phyloP scores from a whole-genome alignment of 768 basidiomycete genomes.

The Hypsizygus marmoreus region DNA sequence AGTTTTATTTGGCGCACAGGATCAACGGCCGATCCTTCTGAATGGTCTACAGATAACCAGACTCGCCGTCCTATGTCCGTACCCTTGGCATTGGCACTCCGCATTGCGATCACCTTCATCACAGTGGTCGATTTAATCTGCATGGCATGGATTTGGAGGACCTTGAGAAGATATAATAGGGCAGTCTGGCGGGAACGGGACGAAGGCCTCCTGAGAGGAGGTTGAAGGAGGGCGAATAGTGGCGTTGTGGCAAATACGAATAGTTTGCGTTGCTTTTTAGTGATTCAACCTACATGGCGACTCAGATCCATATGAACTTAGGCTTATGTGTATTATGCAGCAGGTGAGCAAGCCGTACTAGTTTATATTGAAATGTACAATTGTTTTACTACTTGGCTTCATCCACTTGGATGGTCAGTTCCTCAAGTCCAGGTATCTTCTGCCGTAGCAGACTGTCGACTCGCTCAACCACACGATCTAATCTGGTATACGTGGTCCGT shows the following conservation, averaged over 20 bases:
- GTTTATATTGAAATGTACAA: constrained; percentile 16
- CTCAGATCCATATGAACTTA: too few species aligned
- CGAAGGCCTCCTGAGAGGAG: too few species aligned
- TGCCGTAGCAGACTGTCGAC: constrained; percentile 74
- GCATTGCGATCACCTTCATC: constrained; percentile 12
- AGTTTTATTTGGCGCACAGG: constrained; percentile 15
- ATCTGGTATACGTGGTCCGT: constrained; percentile 53
- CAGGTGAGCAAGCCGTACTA: constrained; percentile 3
- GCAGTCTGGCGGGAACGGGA: constrained; percentile 13
- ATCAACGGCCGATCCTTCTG: constrained; percentile 10
- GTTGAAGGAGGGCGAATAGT: too few species aligned
- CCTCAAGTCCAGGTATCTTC: constrained; percentile 80
- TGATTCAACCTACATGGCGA: too few species aligned
- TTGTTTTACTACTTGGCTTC: constrained; percentile 22
- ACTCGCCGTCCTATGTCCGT: constrained; percentile 13
- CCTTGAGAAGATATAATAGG: constrained; percentile 6
- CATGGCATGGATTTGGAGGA: constrained; percentile 13
- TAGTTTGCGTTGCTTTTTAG: too few species aligned
- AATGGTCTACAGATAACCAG: constrained; percentile 3
- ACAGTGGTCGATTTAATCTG: constrained; percentile 12
- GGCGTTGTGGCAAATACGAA: too few species aligned
- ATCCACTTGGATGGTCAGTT: constrained; percentile 90
- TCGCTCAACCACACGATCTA: constrained; percentile 73
- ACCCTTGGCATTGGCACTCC: constrained; percentile 9
- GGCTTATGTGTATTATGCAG: constrained; percentile 1